Conservation (phyloP, 2,329 filamentous ascomycete species). For the Neofusicoccum kwambonambiense region DNA sequence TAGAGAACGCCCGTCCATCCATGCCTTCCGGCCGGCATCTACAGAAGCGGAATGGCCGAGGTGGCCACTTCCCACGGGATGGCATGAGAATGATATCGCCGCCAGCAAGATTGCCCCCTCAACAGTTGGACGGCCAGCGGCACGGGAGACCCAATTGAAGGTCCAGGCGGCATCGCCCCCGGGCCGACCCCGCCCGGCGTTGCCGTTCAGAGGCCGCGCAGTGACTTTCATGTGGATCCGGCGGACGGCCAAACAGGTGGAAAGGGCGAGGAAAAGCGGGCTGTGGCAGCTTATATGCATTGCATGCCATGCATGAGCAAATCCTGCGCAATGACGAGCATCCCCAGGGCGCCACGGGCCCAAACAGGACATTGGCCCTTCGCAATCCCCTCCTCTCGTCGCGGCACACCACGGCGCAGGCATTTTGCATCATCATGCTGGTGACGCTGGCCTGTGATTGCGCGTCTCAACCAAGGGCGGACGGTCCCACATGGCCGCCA, state of each 20-base stretch:
- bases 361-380: background rate
- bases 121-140: background rate
- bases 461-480: conserved; percentile 6
- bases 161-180: background rate
- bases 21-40: conserved; percentile 42
- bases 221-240: conserved; percentile 6
- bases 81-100: conserved; percentile 37
- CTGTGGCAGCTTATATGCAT: conserved; percentile 18
- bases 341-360: background rate
- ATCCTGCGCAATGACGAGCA: conserved; percentile 11
- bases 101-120: background rate
- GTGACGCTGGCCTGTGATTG: background rate
- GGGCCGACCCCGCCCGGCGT: conserved; percentile 8
- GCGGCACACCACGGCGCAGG: background rate
- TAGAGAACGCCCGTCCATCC: conserved; percentile 24
- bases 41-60: conserved; percentile 12
- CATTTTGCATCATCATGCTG: conserved; percentile 6
- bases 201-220: background rate
- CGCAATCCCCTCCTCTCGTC: background rate
- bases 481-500: background rate
- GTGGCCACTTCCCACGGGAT: conserved; percentile 24
- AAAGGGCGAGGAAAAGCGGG: conserved; percentile 15
- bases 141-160: background rate
- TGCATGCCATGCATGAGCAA: conserved; percentile 15
- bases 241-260: conserved; percentile 5